Evolutionary conservation across 1,284 basidiomycete genomes (phyloP), one percentile per base, ranked within the genome.

Genomic region (Apiotrichum laibachii): DNA sequence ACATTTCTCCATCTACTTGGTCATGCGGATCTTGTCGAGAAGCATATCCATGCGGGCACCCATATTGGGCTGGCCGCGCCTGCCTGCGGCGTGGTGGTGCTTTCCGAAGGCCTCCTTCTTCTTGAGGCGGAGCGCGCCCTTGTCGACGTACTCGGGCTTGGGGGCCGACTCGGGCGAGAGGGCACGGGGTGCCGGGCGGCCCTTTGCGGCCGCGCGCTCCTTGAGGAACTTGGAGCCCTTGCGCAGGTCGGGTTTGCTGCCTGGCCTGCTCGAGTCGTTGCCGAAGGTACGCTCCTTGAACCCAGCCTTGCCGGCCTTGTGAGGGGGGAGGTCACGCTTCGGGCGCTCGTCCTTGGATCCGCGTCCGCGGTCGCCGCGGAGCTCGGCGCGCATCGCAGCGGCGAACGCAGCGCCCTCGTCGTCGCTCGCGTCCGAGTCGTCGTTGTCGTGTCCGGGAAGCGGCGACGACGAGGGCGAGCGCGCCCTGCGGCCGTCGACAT

Each of bases 1-100:
- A 49, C 46, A 57, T 31, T 31, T 31, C 18, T 11, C 12, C 16
- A 15, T 18, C 46, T 56, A 62, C 48, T 67, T 71, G 47, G 67
- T 66, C 66, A 74, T 55, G 67, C 74, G 70, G 50, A 80, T 78
- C 72, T 76, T 69, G 68, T 80, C 77, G 59, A 80, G 62, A 61
- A 80, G 52, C 26, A 71, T 67, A 19, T 72, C 77, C 75, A 80
- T 80, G 60, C 76, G 71, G 35, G 77, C 74, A 21, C 69, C 72
- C 77, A 80, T 76, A 60, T 77, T 76, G 33, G 78, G 78, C 63
- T 78, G 78, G n/a, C 77, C 77, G 60, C 65, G 67, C 22, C 59
- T 63, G 12, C 60, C 35, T 21, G 59, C 61, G 21, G 19, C 35
- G 33, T 55, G 50, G 49, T 60, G 58, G 26, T 45, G 47, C 53